These are phyloP conservation scores for Tritrichomonas foetus DNA, from an alignment of 208 protist species.

Conservation along the genomic window DNA sequence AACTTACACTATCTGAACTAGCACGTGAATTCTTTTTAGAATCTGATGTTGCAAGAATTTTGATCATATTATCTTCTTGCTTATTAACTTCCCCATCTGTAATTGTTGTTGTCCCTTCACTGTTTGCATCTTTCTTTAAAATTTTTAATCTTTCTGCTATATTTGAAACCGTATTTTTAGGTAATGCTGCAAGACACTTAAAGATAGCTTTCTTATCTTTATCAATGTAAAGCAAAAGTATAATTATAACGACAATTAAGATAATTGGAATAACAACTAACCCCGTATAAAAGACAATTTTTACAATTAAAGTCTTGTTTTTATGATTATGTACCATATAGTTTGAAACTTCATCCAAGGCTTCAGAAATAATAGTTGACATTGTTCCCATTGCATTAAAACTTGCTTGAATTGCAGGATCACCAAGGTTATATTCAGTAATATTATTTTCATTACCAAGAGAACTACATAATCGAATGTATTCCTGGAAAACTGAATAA, in stretches of 20 bases:
- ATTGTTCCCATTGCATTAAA: too few relatives aligned
- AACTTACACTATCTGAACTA: too few relatives aligned
- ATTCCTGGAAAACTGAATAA: too few relatives aligned
- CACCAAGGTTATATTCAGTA: too few relatives aligned
- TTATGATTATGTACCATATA: too few relatives aligned
- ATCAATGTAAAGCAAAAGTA: background rate
- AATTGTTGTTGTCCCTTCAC: too few relatives aligned
- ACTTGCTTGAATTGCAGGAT: too few relatives aligned
- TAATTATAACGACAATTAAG: background rate
- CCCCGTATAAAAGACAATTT: background rate
- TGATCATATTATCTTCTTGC: conserved; percentile 20
- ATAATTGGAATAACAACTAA: background rate
- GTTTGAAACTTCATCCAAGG: too few relatives aligned
- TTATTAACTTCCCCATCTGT: background rate
- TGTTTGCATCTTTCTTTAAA: background rate
- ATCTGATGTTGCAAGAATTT: background rate
- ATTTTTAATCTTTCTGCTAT: background rate
- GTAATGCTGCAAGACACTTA: background rate
- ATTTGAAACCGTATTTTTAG: background rate
- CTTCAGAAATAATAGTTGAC: too few relatives aligned
- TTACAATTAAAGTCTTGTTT: background rate
- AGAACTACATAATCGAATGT: too few relatives aligned
- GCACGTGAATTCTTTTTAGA: too few relatives aligned
- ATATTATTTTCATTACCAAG: too few relatives aligned
- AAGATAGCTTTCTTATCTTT: background rate